These are phyloP conservation scores for Lactifluus subvellereus DNA, from an alignment of 768 basidiomycete species.

Conservation along the genomic window DNA sequence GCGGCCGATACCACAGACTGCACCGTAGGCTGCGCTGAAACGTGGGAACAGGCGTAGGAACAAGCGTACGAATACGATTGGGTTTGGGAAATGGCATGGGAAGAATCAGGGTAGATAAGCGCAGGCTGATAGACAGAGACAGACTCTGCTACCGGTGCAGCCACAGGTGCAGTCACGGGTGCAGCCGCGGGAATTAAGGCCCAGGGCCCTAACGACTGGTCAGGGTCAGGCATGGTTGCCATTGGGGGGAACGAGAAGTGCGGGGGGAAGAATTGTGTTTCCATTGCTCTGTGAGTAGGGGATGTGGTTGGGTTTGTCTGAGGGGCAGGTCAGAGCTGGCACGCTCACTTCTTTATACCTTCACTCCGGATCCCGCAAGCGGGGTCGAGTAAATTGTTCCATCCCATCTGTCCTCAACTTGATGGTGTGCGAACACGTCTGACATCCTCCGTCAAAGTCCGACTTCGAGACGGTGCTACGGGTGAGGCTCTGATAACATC, in stretches of 20 bases:
- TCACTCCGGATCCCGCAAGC: too few relatives aligned
- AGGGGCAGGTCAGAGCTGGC: background rate
- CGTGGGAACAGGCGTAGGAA: slow-evolving; percentile 8
- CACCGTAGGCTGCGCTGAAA: background rate
- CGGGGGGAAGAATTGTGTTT: background rate
- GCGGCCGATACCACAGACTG: background rate
- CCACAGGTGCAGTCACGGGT: background rate
- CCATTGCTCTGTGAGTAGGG: slow-evolving; percentile 2
- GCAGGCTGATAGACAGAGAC: slow-evolving; percentile 7
- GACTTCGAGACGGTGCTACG: slow-evolving; percentile 4
- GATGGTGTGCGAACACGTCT: slow-evolving; percentile 16
- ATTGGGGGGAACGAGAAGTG: slow-evolving; percentile 15
- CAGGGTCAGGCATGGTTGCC: background rate
- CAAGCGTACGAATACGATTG: background rate
- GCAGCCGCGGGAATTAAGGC: background rate
- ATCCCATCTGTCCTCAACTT: too few relatives aligned
- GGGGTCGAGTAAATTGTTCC: too few relatives aligned
- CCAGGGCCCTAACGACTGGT: slow-evolving; percentile 13
- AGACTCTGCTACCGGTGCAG: background rate
- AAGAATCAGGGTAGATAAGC: slow-evolving; percentile 7
- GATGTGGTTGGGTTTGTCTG: background rate
- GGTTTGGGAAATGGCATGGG: slow-evolving; percentile 4
- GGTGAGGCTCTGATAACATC: too few relatives aligned
- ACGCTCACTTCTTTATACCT: background rate
- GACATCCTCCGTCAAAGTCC: background rate